phyloP scores from a whole-genome alignment of 495 filamentous ascomycete genomes.

The Xylaria nigripes region DNA sequence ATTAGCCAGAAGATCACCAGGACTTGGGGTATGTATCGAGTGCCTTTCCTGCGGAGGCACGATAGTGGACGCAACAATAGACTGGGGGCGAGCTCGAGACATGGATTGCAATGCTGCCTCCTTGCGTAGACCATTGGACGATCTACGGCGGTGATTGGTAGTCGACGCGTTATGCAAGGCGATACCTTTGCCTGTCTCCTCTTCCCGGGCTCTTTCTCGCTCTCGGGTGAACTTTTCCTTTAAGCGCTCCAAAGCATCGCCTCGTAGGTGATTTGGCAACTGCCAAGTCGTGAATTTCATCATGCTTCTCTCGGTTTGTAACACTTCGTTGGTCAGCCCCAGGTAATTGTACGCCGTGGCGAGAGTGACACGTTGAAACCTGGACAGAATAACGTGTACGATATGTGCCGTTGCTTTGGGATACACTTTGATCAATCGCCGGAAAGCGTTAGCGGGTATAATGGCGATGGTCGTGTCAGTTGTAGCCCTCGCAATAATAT shows the following conservation, averaged over 20 bases:
- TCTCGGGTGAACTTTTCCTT: slow-evolving; percentile 92
- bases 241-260: slow-evolving; percentile 70
- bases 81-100: slow-evolving; percentile 33
- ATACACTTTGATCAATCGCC: slow-evolving; percentile 87
- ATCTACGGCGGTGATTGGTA: slow-evolving; percentile 53
- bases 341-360: slow-evolving; percentile 90
- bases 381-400: slow-evolving; percentile 90
- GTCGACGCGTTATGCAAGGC: slow-evolving; percentile 76
- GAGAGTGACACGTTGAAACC: slow-evolving; percentile 90
- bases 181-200: slow-evolving; percentile 88
- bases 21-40: slow-evolving; percentile 44
- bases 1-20: slow-evolving; percentile 75
- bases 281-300: slow-evolving; percentile 85
- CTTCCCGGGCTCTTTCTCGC: slow-evolving; percentile 70
- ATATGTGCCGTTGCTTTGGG: slow-evolving; percentile 95
- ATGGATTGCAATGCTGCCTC: slow-evolving; percentile 70
- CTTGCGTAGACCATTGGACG: slow-evolving; percentile 67
- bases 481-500: slow-evolving; percentile 93
- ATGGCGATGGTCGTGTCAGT: slow-evolving; percentile 97
- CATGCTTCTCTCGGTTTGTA: slow-evolving; percentile 86
- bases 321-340: slow-evolving; percentile 79
- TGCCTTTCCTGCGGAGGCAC: slow-evolving; percentile 27
- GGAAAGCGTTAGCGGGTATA: slow-evolving; percentile 92
- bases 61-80: slow-evolving; percentile 23
- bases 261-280: slow-evolving; percentile 84